These are phyloP conservation scores for Proliferodiscus dingleyae DNA, from an alignment of 2,329 filamentous ascomycete species.

Conservation along the genomic window DNA sequence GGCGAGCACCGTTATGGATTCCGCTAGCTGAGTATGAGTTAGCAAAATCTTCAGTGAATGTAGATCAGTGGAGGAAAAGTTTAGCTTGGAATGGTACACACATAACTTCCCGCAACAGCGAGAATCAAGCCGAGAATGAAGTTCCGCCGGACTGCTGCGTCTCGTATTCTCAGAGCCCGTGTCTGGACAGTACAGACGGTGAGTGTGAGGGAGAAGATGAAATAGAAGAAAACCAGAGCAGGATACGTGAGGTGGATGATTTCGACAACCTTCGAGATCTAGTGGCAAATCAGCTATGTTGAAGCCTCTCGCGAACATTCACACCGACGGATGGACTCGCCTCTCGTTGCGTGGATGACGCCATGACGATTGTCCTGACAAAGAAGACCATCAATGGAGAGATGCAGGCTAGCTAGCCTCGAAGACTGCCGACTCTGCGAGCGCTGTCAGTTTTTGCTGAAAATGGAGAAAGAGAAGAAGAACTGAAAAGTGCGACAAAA, in stretches of 20 bases:
- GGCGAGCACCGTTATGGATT: slow-evolving; percentile 26
- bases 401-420: not conserved
- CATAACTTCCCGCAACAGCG: slow-evolving; percentile 36
- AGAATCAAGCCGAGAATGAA: slow-evolving; percentile 39
- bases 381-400: not conserved
- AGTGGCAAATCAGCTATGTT: slow-evolving; percentile 8
- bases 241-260: slow-evolving; percentile 55
- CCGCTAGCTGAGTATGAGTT: slow-evolving; percentile 32
- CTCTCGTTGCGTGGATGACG: not conserved
- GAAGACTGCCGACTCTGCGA: too few species aligned
- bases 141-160: slow-evolving; percentile 38
- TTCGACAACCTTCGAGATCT: slow-evolving; percentile 21
- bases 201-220: slow-evolving; percentile 45
- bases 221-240: slow-evolving; percentile 52
- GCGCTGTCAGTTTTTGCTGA: not conserved
- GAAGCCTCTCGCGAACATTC: not conserved
- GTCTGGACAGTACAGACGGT: slow-evolving; percentile 51
- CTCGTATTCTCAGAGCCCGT: slow-evolving; percentile 33
- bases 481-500: not conserved
- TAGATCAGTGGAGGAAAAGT: not conserved
- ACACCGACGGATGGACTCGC: not conserved
- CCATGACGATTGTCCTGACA: not conserved
- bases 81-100: slow-evolving; percentile 38
- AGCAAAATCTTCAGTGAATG: slow-evolving; percentile 5
- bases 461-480: not conserved